Base-by-base conservation (phyloP, 1,284 basidiomycete species). In the Ceratobasidium sp. region DNA sequence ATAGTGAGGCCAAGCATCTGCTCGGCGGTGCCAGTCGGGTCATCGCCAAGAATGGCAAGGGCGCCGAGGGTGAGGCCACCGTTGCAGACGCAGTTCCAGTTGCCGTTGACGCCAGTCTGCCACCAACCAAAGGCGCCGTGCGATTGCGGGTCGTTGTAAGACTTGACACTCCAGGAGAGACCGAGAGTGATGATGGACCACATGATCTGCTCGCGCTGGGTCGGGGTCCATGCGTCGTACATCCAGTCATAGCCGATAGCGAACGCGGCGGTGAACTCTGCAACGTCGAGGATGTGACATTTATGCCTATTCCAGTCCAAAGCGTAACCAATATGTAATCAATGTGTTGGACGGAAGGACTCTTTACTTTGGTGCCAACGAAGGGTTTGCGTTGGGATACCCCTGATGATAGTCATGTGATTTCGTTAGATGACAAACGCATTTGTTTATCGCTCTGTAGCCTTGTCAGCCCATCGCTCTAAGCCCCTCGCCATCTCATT, bases 181-280 rank as follows among this genome's bases (percentile, higher is more conserved):
- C 96, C 98, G 81, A 94, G 93, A 79, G 89, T 87, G 86, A 96
- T 89, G 85, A 99, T 92, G 42, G 93, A 93, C 83, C 85, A 88
- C 82, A 91, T 89, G 81, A 99, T 94, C 78, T 88, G 86, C 58
- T 85, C 86, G 84, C 92, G 92, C 86, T 98, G 95, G 4, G 91
- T 89, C 44, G 88, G 85, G 7, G 90, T 91, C 95, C 95, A 98
- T 78, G 90, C 88, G 78, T 97, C 93, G 86, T 98, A 94, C 76
- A 99, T 86, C 94, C 94, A 99, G 85, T 99, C 98, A 84, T 99
- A 99, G 1, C 93, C 98, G 82, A 98, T 94, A 49, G 90, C 97
- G 83, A 92, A 98, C 0, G 94, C 96, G 46, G 93, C 91, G 40
- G 91, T 93, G 83, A 98, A 90, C 85, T 99, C 98, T 26, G 92